Evolutionary conservation across 768 basidiomycete genomes (phyloP).

Genomic region (Panus rudis): DNA sequence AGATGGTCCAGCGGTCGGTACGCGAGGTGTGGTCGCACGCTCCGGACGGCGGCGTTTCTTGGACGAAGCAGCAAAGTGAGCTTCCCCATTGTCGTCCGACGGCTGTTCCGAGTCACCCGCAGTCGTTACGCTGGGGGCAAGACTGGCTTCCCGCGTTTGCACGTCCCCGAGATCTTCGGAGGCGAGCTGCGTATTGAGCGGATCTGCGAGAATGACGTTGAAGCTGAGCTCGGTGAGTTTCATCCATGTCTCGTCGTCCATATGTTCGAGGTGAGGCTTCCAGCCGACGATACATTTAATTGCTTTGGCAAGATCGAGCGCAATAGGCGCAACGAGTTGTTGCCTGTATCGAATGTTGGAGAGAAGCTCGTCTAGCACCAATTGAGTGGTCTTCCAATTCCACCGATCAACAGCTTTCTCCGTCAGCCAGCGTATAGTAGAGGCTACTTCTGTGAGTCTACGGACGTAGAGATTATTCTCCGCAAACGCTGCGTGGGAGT

Average conservation of each 20-base stretch:
- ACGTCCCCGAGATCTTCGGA: constrained; percentile 28
- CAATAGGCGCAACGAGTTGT: constrained; percentile 53
- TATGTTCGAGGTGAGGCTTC: constrained; percentile 71
- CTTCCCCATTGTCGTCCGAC: background rate
- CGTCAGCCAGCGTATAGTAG: constrained; percentile 64
- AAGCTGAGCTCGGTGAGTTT: constrained; percentile 63
- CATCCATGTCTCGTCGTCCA: constrained; percentile 62
- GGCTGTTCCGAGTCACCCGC: background rate
- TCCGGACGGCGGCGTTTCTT: too few relatives aligned
- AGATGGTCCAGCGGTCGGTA: too few relatives aligned
- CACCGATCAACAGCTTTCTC: constrained; percentile 54
- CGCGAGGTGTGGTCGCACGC: background rate
- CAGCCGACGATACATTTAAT: constrained; percentile 59
- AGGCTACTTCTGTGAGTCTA: constrained; percentile 61
- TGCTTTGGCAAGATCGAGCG: constrained; percentile 77
- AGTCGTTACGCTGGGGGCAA: constrained; percentile 12
- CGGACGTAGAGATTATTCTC: constrained; percentile 39
- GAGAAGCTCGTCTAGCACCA: constrained; percentile 58
- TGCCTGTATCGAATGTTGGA: constrained; percentile 49
- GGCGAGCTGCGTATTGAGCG: constrained; percentile 29
- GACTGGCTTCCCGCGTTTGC: constrained; percentile 14
- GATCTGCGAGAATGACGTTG: constrained; percentile 67
- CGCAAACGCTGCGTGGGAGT: constrained; percentile 30
- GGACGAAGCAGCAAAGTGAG: too few relatives aligned
- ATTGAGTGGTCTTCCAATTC: constrained; percentile 45